Evolutionary conservation across 1,284 basidiomycete species (phyloP), one percentile per base, ranked within the genome.

Genomic region (Fomitopsis betulina): DNA sequence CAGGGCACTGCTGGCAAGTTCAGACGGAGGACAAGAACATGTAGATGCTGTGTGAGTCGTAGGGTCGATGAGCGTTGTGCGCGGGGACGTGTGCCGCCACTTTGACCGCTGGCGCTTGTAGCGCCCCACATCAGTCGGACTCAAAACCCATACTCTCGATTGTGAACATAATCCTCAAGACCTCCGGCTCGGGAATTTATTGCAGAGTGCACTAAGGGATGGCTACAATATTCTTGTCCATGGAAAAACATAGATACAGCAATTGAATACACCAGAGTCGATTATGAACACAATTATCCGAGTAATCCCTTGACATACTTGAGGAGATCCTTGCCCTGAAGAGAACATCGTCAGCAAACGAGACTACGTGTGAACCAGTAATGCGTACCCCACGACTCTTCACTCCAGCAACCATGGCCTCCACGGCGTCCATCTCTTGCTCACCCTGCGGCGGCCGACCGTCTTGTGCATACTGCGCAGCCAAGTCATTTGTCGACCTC

Each of bases 221-320:
- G 23, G 23, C 12, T 45, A 23, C 42, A 47, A 10, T 30, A n/a
- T 47, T 27, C 45, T 47, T 3, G 13, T 8, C 17, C 17, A n/a
- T 25, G 17, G 6, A 47, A 1, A 15, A 27, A 7, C 15, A 30
- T 17, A 30, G 15, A 47, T 30, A n/a, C 25, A 47, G 45, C 25
- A 47, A 47, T 15, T 30, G 3, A 5, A 21, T 47, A 27, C 45
- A 47, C 4, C 21, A 42, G 21, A 17, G 30, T 33, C 23, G 47
- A 15, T 49, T 2, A 25, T 47, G 15, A 12, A 40, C 19, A 17
- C 40, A 27, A 25, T 76, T 67, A 89, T 49, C 83, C 80, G 60
- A 92, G 70, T 10, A 91, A 71, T 27, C 79, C 80, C 67, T 84
- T 87, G 39, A 92, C 87, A 70, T 92, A 92, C 68, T 76, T 82